Evolutionary conservation across 768 basidiomycete genomes (phyloP).

Genomic region (Russula abietina): DNA sequence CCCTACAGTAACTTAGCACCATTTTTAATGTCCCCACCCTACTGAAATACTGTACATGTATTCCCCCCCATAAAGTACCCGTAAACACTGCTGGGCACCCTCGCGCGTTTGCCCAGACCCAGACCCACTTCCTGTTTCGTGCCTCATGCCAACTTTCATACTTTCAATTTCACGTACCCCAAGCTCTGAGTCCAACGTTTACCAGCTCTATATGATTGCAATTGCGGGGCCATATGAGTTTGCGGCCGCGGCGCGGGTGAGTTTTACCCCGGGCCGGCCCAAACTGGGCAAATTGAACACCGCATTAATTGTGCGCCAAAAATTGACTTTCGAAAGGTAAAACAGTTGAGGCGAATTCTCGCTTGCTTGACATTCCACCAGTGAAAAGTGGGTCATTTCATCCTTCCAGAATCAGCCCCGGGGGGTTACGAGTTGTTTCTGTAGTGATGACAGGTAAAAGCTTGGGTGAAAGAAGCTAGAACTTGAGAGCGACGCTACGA

Average conservation of each 20-base stretch:
- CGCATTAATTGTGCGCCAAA: too few relatives aligned
- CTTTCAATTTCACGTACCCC: background rate
- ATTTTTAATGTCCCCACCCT: too few relatives aligned
- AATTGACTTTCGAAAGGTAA: background rate
- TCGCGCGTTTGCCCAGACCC: too few relatives aligned
- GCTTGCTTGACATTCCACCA: slow-evolving; percentile 10
- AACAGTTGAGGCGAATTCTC: slow-evolving; percentile 18
- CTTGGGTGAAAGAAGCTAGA: background rate
- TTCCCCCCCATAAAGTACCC: too few relatives aligned
- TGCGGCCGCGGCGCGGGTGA: too few relatives aligned
- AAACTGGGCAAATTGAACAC: too few relatives aligned
- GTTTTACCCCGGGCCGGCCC: too few relatives aligned
- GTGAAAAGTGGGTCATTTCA: slow-evolving; percentile 20
- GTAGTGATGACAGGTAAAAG: background rate
- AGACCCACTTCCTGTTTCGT: too few relatives aligned
- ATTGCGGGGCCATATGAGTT: slow-evolving; percentile 6
- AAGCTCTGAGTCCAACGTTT: background rate
- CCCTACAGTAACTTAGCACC: too few relatives aligned
- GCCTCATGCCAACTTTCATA: background rate
- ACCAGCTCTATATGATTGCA: background rate
- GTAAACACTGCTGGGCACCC: too few relatives aligned
- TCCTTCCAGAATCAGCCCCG: slow-evolving; percentile 16
- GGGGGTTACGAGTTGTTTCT: slow-evolving; percentile 16
- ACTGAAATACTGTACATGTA: too few relatives aligned
- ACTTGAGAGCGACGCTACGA: background rate